Evolutionary conservation across 164 flowering plant species (phyloP), one percentile per base, ranked within the genome.

Genomic region (Saururus chinensis): DNA sequence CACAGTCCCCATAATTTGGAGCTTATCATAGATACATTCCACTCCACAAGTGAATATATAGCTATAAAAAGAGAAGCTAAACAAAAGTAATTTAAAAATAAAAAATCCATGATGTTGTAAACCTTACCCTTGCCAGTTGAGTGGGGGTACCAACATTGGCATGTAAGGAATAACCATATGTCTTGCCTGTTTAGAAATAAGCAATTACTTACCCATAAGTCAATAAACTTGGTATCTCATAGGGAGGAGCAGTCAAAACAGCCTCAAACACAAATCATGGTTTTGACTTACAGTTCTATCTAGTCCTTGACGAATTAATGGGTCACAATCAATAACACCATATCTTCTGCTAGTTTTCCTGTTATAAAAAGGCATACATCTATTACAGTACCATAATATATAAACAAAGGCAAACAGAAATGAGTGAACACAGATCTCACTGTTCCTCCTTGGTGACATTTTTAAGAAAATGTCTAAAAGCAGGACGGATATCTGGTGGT

Each of bases 401-500:
- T 23, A 4, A 9, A 8, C 13, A 21, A 26, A 58, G 12, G 12
- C 17, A 17, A 40, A 37, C 20, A 58, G 1, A 30, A 35, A 3
- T 25, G 51, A 35, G 68, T 25, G 14, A 19, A 16, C 22, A 61
- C 17, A 30, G 25, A 25, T 42, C 59, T 76, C 68, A 88, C 96
- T 63, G 64, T 56, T 56, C 25, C 26, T 78, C 87, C 63, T 57
- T 77, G 49, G 53, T 24, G 58, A 76, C 74, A 68, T 75, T 81
- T 63, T 61, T 84, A 20, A 75, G 66, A 35, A 81, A 69, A 71
- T 88, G 98, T 42, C 68, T 56, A 78, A 93, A 93, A 70, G 98
- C 98, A 75, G 98, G 98, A 3, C 85, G 86, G 66, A 90, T 72
- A 70, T 90, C 96, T 66, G 91, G 97, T 56, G 93, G 83, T 58